These are phyloP conservation scores for Gynochthodes officinalis DNA, from an alignment of 257 asterid species.

Conservation along the genomic window DNA sequence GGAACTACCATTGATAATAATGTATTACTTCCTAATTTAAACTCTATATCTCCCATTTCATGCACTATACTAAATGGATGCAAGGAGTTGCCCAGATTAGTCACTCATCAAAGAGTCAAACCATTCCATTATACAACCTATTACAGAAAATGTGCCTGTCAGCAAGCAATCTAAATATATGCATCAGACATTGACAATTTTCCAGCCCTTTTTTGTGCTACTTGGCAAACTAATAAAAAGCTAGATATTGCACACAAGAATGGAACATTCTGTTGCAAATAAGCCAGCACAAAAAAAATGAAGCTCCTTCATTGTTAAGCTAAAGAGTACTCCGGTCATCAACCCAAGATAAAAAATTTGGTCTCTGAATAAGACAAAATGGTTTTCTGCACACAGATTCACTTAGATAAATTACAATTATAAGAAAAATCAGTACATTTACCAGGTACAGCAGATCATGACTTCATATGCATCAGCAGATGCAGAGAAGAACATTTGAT, in stretches of 20 bases:
- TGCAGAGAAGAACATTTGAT: background rate
- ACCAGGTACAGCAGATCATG: background rate
- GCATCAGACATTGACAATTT: background rate
- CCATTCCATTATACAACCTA: background rate
- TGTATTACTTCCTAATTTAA: background rate
- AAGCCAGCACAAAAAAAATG: background rate
- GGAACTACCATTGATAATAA: background rate
- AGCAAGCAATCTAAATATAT: background rate
- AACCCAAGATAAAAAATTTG: background rate
- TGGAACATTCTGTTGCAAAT: background rate
- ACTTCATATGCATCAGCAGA: slow-evolving; percentile 4
- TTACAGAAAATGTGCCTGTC: background rate
- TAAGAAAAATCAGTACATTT: background rate
- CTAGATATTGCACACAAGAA: background rate
- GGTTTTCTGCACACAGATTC: background rate
- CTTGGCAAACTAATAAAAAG: background rate
- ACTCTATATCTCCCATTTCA: background rate
- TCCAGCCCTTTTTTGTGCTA: background rate
- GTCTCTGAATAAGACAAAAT: background rate
- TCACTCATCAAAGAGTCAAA: background rate
- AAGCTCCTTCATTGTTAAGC: background rate
- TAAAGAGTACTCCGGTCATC: background rate
- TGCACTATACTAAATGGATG: background rate
- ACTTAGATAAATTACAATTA: background rate
- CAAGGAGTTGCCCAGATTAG: background rate